These are phyloP conservation scores for Buddleja alternifolia DNA, from an alignment of 257 asterid genomes.

Conservation along the genomic window DNA sequence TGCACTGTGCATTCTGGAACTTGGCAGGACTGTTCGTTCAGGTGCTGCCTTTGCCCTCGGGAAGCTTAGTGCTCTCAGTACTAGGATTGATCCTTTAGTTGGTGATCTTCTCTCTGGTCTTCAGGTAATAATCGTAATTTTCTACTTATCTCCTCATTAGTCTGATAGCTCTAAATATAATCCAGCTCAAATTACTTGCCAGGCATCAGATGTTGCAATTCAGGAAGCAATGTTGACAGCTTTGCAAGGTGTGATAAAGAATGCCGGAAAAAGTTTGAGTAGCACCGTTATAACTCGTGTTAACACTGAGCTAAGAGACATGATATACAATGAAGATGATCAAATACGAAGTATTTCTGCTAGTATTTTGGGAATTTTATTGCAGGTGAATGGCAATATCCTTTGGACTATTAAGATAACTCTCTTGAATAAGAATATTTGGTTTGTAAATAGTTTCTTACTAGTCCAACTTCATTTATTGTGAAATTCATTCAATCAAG, in stretches of 20 bases:
- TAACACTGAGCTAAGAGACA: constrained; percentile 65
- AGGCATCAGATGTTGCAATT: constrained; percentile 79
- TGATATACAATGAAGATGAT: constrained; percentile 80
- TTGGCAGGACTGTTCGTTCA: constrained; percentile 88
- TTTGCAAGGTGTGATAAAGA: constrained; percentile 88
- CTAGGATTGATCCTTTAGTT: constrained; percentile 92
- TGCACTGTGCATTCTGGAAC: constrained; percentile 31
- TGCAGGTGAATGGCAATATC: constrained; percentile 62
- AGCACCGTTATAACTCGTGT: constrained; percentile 67
- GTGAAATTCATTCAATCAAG: background rate
- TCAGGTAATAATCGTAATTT: constrained; percentile 62
- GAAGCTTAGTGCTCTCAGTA: constrained; percentile 96
- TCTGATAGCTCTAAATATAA: constrained; percentile 21
- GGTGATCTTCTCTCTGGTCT: constrained; percentile 91
- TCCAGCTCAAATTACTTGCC: constrained; percentile 31
- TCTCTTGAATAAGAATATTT: too few species aligned
- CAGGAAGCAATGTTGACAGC: constrained; percentile 91
- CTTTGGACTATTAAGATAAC: constrained; percentile 10
- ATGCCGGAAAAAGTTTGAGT: constrained; percentile 89
- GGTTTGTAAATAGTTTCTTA: too few species aligned
- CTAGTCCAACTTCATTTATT: background rate
- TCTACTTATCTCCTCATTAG: constrained; percentile 14
- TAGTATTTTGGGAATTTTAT: constrained; percentile 72
- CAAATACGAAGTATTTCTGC: constrained; percentile 77
- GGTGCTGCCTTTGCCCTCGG: constrained; percentile 99